Conservation (phyloP, 768 basidiomycete genomes). For the Lactarius tabidus region DNA sequence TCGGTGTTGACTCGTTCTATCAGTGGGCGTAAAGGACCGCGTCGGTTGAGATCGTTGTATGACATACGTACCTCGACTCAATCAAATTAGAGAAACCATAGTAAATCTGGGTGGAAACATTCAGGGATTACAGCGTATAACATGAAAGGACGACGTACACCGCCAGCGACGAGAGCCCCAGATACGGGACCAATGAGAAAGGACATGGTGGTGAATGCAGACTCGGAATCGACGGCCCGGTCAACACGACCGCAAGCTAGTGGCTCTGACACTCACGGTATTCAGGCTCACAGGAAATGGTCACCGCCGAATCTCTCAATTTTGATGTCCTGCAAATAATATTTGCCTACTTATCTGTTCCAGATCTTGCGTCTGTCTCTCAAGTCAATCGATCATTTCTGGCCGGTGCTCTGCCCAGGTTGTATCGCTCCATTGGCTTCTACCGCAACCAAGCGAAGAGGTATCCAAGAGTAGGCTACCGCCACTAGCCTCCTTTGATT, state of each 20-base stretch:
- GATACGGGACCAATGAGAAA: slow-evolving; percentile 63
- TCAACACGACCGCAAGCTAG: too few relatives aligned
- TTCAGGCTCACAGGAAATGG: slow-evolving; percentile 49
- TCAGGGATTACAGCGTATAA: slow-evolving; percentile 26
- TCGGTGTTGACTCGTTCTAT: slow-evolving; percentile 52
- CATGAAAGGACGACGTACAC: slow-evolving; percentile 40
- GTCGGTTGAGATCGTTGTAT: background rate
- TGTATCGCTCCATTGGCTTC: slow-evolving; percentile 59
- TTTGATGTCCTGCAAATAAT: slow-evolving; percentile 72
- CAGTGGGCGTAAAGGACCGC: slow-evolving; percentile 1
- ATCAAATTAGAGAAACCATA: slow-evolving; percentile 69
- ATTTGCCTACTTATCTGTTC: slow-evolving; percentile 46
- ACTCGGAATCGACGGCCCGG: background rate
- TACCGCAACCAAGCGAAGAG: slow-evolving; percentile 53
- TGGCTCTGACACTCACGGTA: background rate
- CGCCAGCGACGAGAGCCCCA: slow-evolving; percentile 63
- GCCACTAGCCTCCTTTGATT: background rate
- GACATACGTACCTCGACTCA: slow-evolving; percentile 44
- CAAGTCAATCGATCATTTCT: slow-evolving; percentile 65
- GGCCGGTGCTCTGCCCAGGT: slow-evolving; percentile 55
- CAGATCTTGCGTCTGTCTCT: slow-evolving; percentile 55
- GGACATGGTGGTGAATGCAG: slow-evolving; percentile 41
- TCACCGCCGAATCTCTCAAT: slow-evolving; percentile 62
- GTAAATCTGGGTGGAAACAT: slow-evolving; percentile 38
- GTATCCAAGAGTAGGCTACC: slow-evolving; percentile 44